Evolutionary conservation across 2,329 filamentous ascomycete genomes (phyloP).

Genomic region (Aspergillus eucalypticola): DNA sequence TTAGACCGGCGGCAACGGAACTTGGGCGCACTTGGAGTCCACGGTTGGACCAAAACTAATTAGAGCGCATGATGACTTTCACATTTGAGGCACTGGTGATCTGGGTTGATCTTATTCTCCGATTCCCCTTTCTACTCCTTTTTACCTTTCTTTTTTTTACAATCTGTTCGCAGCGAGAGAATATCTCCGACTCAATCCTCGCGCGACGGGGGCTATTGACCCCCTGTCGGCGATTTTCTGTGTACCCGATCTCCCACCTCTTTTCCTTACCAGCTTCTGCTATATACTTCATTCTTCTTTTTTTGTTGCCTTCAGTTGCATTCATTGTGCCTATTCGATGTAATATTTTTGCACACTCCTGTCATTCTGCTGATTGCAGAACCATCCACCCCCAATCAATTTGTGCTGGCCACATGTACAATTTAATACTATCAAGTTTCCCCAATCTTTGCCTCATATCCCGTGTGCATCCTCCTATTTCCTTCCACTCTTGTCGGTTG

Average conservation of each 20-base stretch:
- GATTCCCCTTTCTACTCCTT: conserved; percentile 27
- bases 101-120: conserved; percentile 26
- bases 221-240: background rate
- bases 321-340: conserved; percentile 32
- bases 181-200: background rate
- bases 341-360: conserved; percentile 32
- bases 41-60: conserved; percentile 22
- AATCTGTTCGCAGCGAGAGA: conserved; percentile 16
- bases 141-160: conserved; percentile 44
- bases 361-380: conserved; percentile 18
- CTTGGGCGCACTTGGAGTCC: conserved; percentile 21
- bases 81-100: conserved; percentile 26
- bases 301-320: conserved; percentile 6
- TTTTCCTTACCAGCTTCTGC: conserved; percentile 20
- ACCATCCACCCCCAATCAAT: conserved; percentile 19
- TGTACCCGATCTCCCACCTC: conserved; percentile 27
- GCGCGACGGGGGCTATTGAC: background rate
- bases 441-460: conserved; percentile 38
- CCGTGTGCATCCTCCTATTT: conserved; percentile 33
- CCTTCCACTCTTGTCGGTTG: conserved; percentile 17
- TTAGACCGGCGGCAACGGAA: conserved; percentile 19
- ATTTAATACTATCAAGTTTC: conserved; percentile 34
- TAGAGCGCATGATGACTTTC: conserved; percentile 27
- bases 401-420: conserved; percentile 47
- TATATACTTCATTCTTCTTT: conserved; percentile 22